Conservation (phyloP, 495 filamentous ascomycete genomes). For the Xanthoparmelia taractica region DNA sequence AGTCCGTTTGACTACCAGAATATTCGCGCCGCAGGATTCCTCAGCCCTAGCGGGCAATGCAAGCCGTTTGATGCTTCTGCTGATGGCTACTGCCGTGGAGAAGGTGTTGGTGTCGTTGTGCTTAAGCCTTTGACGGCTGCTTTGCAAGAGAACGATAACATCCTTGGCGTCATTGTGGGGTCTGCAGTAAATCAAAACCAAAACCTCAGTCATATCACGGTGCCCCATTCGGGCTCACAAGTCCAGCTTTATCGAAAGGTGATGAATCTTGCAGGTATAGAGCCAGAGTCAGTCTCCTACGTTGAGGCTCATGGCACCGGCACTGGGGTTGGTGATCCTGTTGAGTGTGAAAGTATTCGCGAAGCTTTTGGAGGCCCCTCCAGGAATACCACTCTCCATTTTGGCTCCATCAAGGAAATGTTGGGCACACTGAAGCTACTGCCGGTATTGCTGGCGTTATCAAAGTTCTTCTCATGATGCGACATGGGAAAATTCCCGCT, state of each 20-base stretch:
- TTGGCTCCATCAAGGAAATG: constrained; percentile 35
- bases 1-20: constrained; percentile 32
- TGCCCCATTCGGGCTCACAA: constrained; percentile 35
- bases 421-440: constrained; percentile 36
- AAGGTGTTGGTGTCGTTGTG: constrained; percentile 58
- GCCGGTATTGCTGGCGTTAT: constrained; percentile 30
- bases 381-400: constrained; percentile 30
- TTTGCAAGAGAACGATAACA: constrained; percentile 50
- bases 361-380: constrained; percentile 30
- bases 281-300: constrained; percentile 23
- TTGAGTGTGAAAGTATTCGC: constrained; percentile 32
- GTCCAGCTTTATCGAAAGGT: constrained; percentile 25
- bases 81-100: constrained; percentile 68
- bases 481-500: constrained; percentile 32
- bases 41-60: constrained; percentile 43
- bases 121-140: constrained; percentile 61
- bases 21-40: constrained; percentile 32
- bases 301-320: constrained; percentile 38
- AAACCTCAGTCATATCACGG: constrained; percentile 65
- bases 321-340: constrained; percentile 30
- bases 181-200: constrained; percentile 60
- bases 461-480: constrained; percentile 32
- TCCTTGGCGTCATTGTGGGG: constrained; percentile 55
- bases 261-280: constrained; percentile 14
- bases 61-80: constrained; percentile 65